phyloP scores from a whole-genome alignment of 2,329 filamentous ascomycete genomes.

The Cladosporium austrohemisphaericum region DNA sequence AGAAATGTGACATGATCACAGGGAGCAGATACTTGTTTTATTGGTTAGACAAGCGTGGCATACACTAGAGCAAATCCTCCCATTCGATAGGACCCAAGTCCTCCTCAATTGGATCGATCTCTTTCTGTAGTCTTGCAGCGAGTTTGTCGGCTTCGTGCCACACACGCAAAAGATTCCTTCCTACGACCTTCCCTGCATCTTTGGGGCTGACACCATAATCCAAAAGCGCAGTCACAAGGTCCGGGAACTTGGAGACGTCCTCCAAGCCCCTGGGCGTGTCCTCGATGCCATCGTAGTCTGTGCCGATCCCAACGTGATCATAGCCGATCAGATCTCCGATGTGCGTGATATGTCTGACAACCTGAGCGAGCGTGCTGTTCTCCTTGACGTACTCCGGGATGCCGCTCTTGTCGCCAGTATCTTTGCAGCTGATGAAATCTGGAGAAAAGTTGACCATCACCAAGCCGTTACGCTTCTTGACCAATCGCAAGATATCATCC shows the following conservation, averaged over 20 bases:
- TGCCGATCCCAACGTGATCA: slow-evolving; percentile 81
- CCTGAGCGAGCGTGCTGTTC: slow-evolving; percentile 71
- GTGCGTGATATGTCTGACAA: slow-evolving; percentile 75
- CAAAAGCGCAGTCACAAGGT: slow-evolving; percentile 71
- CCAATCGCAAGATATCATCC: slow-evolving; percentile 73
- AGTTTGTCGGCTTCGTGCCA: slow-evolving; percentile 76
- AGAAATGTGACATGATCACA: no score
- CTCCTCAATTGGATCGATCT: slow-evolving; percentile 43
- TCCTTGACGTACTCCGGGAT: slow-evolving; percentile 64
- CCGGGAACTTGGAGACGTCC: slow-evolving; percentile 79
- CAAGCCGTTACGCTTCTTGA: slow-evolving; percentile 68
- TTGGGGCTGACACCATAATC: slow-evolving; percentile 67
- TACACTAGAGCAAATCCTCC: no score
- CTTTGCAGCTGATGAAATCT: slow-evolving; percentile 73
- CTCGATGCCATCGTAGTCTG: slow-evolving; percentile 79
- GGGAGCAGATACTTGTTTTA: no score
- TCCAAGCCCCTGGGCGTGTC: slow-evolving; percentile 69
- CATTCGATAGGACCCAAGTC: not conserved
- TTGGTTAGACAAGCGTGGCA: no score
- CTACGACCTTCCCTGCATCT: slow-evolving; percentile 71
- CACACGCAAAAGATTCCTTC: slow-evolving; percentile 77
- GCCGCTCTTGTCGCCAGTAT: slow-evolving; percentile 52
- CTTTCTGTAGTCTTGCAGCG: slow-evolving; percentile 60
- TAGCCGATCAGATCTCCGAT: slow-evolving; percentile 82
- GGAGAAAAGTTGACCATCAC: slow-evolving; percentile 92